These are phyloP conservation scores for Pouteria campechiana DNA, from an alignment of 179 eudicot species.

Conservation along the genomic window DNA sequence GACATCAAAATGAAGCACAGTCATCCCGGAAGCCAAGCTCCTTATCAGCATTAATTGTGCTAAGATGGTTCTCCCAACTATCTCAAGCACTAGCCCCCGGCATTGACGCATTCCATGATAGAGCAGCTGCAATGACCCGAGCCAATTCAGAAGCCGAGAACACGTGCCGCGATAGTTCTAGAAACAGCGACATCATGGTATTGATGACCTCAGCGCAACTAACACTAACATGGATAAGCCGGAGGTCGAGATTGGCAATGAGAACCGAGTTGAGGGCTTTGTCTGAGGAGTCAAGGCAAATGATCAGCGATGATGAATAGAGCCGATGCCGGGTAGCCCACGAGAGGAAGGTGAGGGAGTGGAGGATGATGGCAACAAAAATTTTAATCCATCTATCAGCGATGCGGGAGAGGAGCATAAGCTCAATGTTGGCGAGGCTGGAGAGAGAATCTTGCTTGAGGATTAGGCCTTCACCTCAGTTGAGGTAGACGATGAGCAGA, in stretches of 20 bases:
- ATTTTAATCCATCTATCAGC: constrained; percentile 61
- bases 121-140: constrained; percentile 89
- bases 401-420: constrained; percentile 59
- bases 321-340: constrained; percentile 98
- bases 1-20: constrained; percentile 87
- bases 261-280: constrained; percentile 77
- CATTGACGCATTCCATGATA: constrained; percentile 94
- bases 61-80: constrained; percentile 77
- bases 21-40: constrained; percentile 91
- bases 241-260: constrained; percentile 74
- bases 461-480: constrained; percentile 66
- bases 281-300: constrained; percentile 91
- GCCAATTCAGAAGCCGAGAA: constrained; percentile 89
- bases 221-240: constrained; percentile 78
- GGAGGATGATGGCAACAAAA: constrained; percentile 76
- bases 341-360: constrained; percentile 90
- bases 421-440: constrained; percentile 60
- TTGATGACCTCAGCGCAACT: constrained; percentile 87
- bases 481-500: constrained; percentile 73
- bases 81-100: constrained; percentile 81
- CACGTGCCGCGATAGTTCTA: constrained; percentile 71
- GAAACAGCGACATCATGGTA: constrained; percentile 76
- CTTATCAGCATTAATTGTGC: constrained; percentile 74
- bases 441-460: constrained; percentile 62
- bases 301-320: constrained; percentile 70